A percentile compares a stretch with the other conserved stretches of the same genome.
These are phyloP conservation scores for Penicillium sp. DNA, from an alignment of 2,329 filamentous ascomycete species.

Conservation along the genomic window DNA sequence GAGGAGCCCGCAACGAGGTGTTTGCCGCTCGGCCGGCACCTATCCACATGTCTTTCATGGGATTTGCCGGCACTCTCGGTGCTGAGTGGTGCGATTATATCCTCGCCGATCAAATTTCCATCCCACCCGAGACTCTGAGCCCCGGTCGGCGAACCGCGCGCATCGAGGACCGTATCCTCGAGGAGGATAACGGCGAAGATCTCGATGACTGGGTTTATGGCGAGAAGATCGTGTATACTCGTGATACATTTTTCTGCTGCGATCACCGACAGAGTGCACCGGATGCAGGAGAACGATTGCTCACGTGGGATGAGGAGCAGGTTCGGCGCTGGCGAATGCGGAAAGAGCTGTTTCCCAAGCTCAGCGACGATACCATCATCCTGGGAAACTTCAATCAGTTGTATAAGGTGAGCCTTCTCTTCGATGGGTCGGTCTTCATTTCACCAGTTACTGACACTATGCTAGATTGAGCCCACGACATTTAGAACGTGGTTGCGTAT, in stretches of 20 bases:
- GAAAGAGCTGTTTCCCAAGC: constrained; percentile 80
- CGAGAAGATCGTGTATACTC: constrained; percentile 93
- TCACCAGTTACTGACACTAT: constrained; percentile 1
- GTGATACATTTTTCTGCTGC: constrained; percentile 96
- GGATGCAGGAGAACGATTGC: constrained; percentile 62
- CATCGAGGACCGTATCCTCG: constrained; percentile 64
- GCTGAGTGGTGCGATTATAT: constrained; percentile 99
- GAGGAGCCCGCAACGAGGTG: constrained; percentile 94
- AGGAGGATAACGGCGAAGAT: constrained; percentile 66
- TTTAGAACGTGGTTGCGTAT: constrained; percentile 96
- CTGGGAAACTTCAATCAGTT: constrained; percentile 98
- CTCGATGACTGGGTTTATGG: constrained; percentile 87
- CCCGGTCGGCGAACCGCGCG: constrained; percentile 73
- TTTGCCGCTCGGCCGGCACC: constrained; percentile 93
- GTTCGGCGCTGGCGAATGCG: constrained; percentile 84
- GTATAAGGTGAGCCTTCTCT: constrained; percentile 72
- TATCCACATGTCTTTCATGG: constrained; percentile 99
- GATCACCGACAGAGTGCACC: constrained; percentile 89
- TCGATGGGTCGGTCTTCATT: neutral
- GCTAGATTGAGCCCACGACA: constrained; percentile 90
- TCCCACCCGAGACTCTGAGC: constrained; percentile 76
- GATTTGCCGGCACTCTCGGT: constrained; percentile 90
- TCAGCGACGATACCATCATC: constrained; percentile 82
- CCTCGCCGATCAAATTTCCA: constrained; percentile 81
- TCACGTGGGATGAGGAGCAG: constrained; percentile 84